Percentiles rank a stretch among this genome's conserved stretches.
These are phyloP conservation scores for Schizonepeta tenuifolia DNA, from an alignment of 257 asterid species.

Conservation along the genomic window DNA sequence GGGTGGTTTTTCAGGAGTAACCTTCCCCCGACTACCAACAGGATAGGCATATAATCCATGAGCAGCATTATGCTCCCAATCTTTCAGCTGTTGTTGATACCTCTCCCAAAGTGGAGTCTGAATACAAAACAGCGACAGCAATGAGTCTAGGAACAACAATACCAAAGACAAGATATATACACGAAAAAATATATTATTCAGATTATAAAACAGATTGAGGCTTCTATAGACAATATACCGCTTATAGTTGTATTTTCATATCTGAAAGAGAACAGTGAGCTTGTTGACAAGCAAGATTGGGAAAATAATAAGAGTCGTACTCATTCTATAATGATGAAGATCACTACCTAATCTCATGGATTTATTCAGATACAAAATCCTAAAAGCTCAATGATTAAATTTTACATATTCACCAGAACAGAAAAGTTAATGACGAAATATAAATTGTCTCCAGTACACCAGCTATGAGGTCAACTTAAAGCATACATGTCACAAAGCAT, in stretches of 20 bases:
- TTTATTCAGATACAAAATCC: constrained; percentile 22
- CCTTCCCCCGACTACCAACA: constrained; percentile 59
- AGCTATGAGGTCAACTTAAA: constrained; percentile 27
- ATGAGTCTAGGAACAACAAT: constrained; percentile 8
- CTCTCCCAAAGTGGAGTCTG: constrained; percentile 98
- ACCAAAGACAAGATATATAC: constrained; percentile 9
- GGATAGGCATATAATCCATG: constrained; percentile 51
- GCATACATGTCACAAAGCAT: constrained; percentile 27
- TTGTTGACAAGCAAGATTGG: constrained; percentile 8
- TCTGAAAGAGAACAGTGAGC: constrained; percentile 5
- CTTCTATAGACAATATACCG: neutral
- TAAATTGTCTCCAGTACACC: constrained; percentile 2
- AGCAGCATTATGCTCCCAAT: constrained; percentile 75
- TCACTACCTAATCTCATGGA: constrained; percentile 15
- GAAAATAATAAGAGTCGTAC: constrained; percentile 5
- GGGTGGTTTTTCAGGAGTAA: constrained; percentile 74
- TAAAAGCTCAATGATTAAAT: constrained; percentile 11
- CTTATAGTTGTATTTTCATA: neutral
- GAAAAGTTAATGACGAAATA: constrained; percentile 1
- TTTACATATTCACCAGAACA: constrained; percentile 2
- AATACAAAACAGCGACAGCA: constrained; percentile 28
- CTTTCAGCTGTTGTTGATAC: constrained; percentile 84
- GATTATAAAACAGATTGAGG: constrained; percentile 3
- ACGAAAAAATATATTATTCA: neutral
- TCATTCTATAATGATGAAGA: constrained; percentile 19